Base-by-base conservation (phyloP, 805 yeast genomes). In the Metschnikowia hibisci region DNA sequence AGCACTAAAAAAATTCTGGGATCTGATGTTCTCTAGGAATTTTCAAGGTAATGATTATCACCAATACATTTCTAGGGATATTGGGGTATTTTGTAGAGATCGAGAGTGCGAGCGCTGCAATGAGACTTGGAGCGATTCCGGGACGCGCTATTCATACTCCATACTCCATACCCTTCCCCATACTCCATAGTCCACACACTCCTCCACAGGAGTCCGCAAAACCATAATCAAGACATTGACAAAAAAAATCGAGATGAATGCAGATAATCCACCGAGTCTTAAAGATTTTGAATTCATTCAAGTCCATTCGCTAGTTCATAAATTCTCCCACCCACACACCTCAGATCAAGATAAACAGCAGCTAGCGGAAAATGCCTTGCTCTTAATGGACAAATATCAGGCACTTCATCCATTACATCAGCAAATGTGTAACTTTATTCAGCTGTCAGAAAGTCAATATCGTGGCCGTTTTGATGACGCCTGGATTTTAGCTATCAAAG, bases 371-470 rank as follows among this genome's bases (percentile, higher is more conserved):
- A 31, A 37, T 4, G 49, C 53, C 5, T 41, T 63, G 10, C 35
- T 30, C 4, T 32, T 64, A 12, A 62, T 65, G 64, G 55, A 61
- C 15, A 44, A 51, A 16, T 56, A 57, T 42, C 44, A 51, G 28
- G 52, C 54, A 3, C 41, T 61, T 13, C 58, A 59, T 43, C 62
- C 64, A 3, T 6, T 16, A 12, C 45, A 46, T 32, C 34, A 18
- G 18, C 43, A 41, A 13, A 32, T 41, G 28, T 26, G 36, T 9
- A 11, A 9, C 14, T 12, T 29, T 10, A 30, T 45, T 4, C 25
- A 16, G 14, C 18, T 28, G 7, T 20, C n/a, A 10, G 13, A 30
- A 25, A 38, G 41, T 27, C 20, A 32, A 7, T 25, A 31, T 18
- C 34, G 42, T 4, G 16, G 18, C 5, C 40, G 41, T 14, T 48